phyloP scores from a whole-genome alignment of 192 early-diverging fungal species.

The Mortierella hygrophila region DNA sequence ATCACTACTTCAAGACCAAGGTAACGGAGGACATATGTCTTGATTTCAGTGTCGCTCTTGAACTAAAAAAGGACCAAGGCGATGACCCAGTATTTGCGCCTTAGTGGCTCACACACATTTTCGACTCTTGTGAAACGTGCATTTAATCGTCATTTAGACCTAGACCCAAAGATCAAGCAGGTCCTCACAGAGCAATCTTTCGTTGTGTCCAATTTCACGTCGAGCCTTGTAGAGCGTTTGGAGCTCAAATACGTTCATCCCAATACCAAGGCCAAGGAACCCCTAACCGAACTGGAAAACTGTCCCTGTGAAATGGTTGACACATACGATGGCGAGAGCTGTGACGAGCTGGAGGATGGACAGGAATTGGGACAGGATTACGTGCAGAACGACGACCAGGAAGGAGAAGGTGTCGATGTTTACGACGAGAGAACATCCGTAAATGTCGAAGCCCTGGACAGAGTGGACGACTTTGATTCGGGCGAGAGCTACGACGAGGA shows the following conservation, averaged over 20 bases:
- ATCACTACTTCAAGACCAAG: conserved; percentile 32
- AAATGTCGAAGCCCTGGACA: conserved; percentile 10
- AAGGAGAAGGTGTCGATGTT: conserved; percentile 26
- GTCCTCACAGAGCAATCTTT: conserved; percentile 30
- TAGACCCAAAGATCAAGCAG: conserved; percentile 36
- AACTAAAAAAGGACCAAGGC: not conserved
- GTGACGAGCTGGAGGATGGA: not conserved
- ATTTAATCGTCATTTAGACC: not conserved
- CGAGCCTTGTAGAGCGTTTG: conserved; percentile 21
- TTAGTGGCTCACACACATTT: not conserved
- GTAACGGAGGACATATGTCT: not conserved
- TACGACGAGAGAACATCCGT: conserved; percentile 18
- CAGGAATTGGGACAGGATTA: conserved; percentile 12
- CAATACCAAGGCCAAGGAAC: conserved; percentile 10
- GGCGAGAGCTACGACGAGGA: conserved; percentile 32
- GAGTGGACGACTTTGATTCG: conserved; percentile 26
- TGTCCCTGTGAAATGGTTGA: conserved; percentile 34
- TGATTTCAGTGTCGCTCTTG: not conserved
- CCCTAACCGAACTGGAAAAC: not conserved
- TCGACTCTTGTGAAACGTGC: not conserved
- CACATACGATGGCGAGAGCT: not conserved
- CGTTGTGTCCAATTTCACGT: conserved; percentile 31
- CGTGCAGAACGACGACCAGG: conserved; percentile 32
- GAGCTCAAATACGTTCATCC: conserved; percentile 20
- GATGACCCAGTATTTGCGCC: not conserved